Percentiles rank a stretch among this genome's conserved stretches.
Conservation (phyloP, 495 filamentous ascomycete species). For the Penicillium parvum region DNA sequence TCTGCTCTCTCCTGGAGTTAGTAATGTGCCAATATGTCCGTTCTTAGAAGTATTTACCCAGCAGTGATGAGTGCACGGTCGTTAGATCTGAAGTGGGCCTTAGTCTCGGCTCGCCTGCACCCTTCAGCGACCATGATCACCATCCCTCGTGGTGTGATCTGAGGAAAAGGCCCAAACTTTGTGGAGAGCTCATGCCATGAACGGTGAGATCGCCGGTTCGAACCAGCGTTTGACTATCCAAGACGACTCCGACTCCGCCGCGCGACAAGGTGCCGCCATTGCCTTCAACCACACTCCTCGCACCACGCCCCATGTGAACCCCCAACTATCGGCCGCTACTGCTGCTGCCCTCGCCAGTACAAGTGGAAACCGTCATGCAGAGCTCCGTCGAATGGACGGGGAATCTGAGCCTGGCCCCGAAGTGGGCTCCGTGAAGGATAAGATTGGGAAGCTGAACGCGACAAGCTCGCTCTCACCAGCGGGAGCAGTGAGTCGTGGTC, state of each 20-base stretch:
- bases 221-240: conserved; percentile 30
- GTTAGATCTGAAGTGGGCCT: too few species aligned
- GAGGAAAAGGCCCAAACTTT: conserved; percentile 13
- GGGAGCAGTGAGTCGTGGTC: conserved; percentile 5
- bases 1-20: too few species aligned
- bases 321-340: conserved; percentile 10
- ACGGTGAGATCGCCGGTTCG: conserved; percentile 32
- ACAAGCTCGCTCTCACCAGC: conserved; percentile 15
- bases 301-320: conserved; percentile 12
- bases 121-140: too few species aligned
- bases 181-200: too few species aligned
- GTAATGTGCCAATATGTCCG: too few species aligned
- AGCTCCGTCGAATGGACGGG: conserved; percentile 8
- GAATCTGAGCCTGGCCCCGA: conserved; percentile 31
- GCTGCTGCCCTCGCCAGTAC: conserved; percentile 18
- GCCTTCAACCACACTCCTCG: conserved; percentile 30
- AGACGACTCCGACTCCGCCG: conserved; percentile 30
- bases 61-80: too few species aligned
- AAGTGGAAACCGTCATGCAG: conserved; percentile 18
- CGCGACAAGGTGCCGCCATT: conserved; percentile 36
- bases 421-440: conserved; percentile 40
- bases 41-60: too few species aligned
- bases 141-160: conserved; percentile 1
- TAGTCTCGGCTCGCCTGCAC: too few species aligned
- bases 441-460: conserved; percentile 34